Evolutionary conservation across 23 red algal species (phyloP).

Genomic region (Chondrus crispus): DNA sequence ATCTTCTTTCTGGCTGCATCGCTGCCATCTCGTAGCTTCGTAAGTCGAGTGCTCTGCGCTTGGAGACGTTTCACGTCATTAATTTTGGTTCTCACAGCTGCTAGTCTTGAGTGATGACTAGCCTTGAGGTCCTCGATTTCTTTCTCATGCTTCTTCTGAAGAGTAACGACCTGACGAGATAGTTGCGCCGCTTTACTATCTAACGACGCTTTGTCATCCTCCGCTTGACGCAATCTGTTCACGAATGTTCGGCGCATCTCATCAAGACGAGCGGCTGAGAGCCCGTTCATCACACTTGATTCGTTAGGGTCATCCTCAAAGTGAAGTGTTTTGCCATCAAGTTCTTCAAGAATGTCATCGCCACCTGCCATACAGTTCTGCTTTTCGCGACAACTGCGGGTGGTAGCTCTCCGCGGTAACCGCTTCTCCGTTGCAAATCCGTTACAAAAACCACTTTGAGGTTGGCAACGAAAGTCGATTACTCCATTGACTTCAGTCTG

Average conservation of each 20-base stretch:
- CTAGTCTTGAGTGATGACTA: constrained; percentile 22
- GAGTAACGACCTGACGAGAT: not conserved
- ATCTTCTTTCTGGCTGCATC: constrained; percentile 46
- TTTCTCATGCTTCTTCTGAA: constrained; percentile 33
- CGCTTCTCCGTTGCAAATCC: not conserved
- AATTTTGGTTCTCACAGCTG: constrained; percentile 4
- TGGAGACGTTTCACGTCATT: constrained; percentile 38
- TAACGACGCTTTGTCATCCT: constrained; percentile 24
- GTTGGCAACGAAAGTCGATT: too few relatives aligned
- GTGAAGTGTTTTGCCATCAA: not conserved
- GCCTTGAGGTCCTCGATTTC: constrained; percentile 40
- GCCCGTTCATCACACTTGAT: not conserved
- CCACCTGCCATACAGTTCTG: too few relatives aligned
- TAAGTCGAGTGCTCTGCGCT: constrained; percentile 28
- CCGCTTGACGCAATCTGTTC: constrained; percentile 31
- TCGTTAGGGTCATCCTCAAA: not conserved
- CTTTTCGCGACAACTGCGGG: not conserved
- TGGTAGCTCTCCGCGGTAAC: too few relatives aligned
- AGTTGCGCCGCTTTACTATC: constrained; percentile 22
- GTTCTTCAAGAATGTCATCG: too few relatives aligned
- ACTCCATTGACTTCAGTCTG: not conserved
- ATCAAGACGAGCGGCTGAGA: constrained; percentile 7
- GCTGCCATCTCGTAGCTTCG: constrained; percentile 42
- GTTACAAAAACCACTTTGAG: not conserved
- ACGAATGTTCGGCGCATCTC: constrained; percentile 52